Evolutionary conservation across 73 alveolate species (phyloP), one percentile per base, ranked within the genome.

Genomic region (Tetrahymena thermophila): DNA sequence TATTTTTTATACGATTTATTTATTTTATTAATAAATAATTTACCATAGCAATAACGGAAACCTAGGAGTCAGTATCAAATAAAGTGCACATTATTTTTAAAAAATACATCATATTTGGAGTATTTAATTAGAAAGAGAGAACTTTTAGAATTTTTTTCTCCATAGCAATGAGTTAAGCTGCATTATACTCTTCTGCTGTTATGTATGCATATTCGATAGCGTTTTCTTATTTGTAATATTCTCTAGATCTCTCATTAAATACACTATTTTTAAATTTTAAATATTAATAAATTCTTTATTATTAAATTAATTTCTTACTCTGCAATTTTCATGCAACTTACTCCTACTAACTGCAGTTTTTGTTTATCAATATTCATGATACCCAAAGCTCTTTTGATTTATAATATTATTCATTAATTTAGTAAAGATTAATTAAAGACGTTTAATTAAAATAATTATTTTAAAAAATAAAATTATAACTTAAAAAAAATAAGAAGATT

Each of bases 261-360:
- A 97, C 98, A 94, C 96, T 94, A 85, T 40, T 44, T 42, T 23
- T 31, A n/a, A 55, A 94, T 11, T 84, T 9, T 7, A 35, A 28
- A 85, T 85, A 94, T 85, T 4, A 85, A 34, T 19, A 71, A 71
- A 2, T 17, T n/a, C 3, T 5, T 28, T 25, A n/a, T 71, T 71
- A 8, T 9, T 71, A 71, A 71, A 19, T 11, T 71, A 71, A 71
- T 19, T 8, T 28, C 89, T 71, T 85, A 85, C 96, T 98, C 99
- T 11, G 99, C 99, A 23, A 98, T 97, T 96, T 99, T 98, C 99
- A 99, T 97, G 94, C 99, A 99, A 16, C 99, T 98, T 25, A 99
- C 99, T 9, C 99, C 99, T 38, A 98, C 98, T 84, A 99, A 96
- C 94, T 99, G 98, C 31, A 99, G 97, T 57, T 98, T 96, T 35